Conservation (phyloP, 2,329 filamentous ascomycete species). For the Epichloe typhina region DNA sequence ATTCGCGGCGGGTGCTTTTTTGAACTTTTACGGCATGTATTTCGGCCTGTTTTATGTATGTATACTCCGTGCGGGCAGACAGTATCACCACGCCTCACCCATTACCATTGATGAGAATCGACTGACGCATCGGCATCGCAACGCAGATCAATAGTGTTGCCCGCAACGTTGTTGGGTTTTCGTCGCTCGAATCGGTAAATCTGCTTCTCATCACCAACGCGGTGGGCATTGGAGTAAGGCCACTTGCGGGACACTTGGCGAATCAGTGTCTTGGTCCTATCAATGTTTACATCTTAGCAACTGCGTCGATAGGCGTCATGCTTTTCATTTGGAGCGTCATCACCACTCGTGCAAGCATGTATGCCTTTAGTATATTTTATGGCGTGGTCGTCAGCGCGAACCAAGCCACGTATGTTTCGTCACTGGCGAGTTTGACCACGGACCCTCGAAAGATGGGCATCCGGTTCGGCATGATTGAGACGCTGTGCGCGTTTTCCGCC, state of each 20-base stretch:
- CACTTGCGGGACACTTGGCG: slow-evolving; percentile 38
- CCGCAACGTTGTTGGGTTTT: slow-evolving; percentile 29
- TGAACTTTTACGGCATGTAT: slow-evolving; percentile 27
- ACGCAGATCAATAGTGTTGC: slow-evolving; percentile 23
- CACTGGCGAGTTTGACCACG: slow-evolving; percentile 17
- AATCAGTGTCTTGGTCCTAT: slow-evolving; percentile 39
- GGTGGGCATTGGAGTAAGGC: slow-evolving; percentile 40
- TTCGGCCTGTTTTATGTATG: slow-evolving; percentile 29
- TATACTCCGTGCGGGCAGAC: not conserved
- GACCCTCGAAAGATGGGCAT: slow-evolving; percentile 32
- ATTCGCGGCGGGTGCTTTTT: slow-evolving; percentile 35
- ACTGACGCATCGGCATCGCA: not conserved
- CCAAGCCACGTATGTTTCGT: not conserved
- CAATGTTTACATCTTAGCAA: slow-evolving; percentile 39
- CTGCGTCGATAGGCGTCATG: slow-evolving; percentile 30
- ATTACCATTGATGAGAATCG: not conserved
- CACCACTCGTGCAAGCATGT: slow-evolving; percentile 23
- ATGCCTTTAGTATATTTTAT: slow-evolving; percentile 29
- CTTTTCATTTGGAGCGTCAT: slow-evolving; percentile 45
- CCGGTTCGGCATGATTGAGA: slow-evolving; percentile 32
- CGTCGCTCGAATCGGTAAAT: slow-evolving; percentile 35
- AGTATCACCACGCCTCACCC: no score
- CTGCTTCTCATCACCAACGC: slow-evolving; percentile 45
- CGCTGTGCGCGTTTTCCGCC: slow-evolving; percentile 26
- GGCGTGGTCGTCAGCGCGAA: slow-evolving; percentile 27